A percentile compares a stretch with the other conserved stretches of the same genome.
These are phyloP conservation scores for Termitomyces sp. DNA, from an alignment of 768 basidiomycete genomes.

Conservation along the genomic window DNA sequence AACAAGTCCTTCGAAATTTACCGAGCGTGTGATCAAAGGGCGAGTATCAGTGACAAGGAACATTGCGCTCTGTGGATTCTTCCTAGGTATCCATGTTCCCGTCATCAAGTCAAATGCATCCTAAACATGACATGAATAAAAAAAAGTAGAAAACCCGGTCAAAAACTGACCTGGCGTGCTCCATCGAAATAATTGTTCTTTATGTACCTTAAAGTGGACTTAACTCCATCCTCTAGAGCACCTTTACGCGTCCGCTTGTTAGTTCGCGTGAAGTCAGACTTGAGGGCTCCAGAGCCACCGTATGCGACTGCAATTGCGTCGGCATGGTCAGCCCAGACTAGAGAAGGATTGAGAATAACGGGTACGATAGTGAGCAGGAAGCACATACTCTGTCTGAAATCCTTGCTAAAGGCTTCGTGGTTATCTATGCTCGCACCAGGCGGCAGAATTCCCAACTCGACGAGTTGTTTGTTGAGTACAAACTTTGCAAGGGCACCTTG, in stretches of 20 bases:
- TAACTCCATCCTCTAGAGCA: constrained; percentile 77
- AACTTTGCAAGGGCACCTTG: constrained; percentile 89
- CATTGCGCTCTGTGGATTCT: constrained; percentile 60
- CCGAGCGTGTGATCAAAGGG: constrained; percentile 80
- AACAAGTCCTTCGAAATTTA: constrained; percentile 32
- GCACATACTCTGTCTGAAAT: constrained; percentile 83
- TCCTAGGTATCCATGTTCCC: constrained; percentile 84
- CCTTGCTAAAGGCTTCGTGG: constrained; percentile 69
- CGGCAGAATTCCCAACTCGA: constrained; percentile 64
- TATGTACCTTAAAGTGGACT: constrained; percentile 79
- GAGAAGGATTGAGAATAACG: constrained; percentile 3
- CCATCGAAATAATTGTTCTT: constrained; percentile 99
- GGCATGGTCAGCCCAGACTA: constrained; percentile 98
- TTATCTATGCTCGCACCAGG: constrained; percentile 74
- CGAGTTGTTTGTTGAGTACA: constrained; percentile 75
- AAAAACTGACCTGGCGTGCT: constrained; percentile 74
- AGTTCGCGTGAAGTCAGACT: constrained; percentile 94
- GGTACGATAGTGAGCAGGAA: background rate
- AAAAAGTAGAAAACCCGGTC: background rate
- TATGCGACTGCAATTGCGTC: constrained; percentile 88
- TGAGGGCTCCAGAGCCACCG: constrained; percentile 91
- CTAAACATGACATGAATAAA: constrained; percentile 29
- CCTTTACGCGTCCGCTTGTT: constrained; percentile 85
- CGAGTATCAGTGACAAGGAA: constrained; percentile 74
- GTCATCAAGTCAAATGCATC: constrained; percentile 95